Evolutionary conservation across 2,329 filamentous ascomycete genomes (phyloP).

Genomic region (Claviceps paspali): DNA sequence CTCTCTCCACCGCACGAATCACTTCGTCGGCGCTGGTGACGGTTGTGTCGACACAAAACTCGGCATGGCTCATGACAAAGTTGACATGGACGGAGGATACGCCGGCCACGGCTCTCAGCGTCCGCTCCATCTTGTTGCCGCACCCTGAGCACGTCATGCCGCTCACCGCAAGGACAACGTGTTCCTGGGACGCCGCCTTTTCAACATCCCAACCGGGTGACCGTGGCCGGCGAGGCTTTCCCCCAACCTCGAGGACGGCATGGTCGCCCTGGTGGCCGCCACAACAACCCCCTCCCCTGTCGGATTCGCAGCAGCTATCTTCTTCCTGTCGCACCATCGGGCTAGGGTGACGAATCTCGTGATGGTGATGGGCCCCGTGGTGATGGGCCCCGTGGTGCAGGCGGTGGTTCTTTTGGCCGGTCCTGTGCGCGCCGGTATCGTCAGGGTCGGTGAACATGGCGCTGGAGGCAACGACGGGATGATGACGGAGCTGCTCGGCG

Average conservation of each 20-base stretch:
- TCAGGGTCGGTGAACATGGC: neutral
- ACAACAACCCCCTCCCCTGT: conserved; percentile 6
- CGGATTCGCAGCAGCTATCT: conserved; percentile 2
- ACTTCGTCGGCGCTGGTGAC: conserved; percentile 13
- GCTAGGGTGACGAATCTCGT: conserved; percentile 10
- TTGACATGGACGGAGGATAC: conserved; percentile 20
- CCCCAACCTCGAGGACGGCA: neutral
- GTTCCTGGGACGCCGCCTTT: conserved; percentile 12
- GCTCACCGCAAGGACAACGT: conserved; percentile 14
- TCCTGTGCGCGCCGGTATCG: neutral
- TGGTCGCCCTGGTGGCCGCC: conserved; percentile 5
- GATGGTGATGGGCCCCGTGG: conserved; percentile 12
- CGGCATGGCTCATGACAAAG: conserved; percentile 22
- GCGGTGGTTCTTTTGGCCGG: conserved; percentile 4
- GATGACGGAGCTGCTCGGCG: conserved; percentile 5
- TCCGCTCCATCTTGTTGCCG: conserved; percentile 18
- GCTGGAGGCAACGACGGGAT: neutral
- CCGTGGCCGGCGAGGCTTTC: neutral
- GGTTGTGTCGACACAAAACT: conserved; percentile 16
- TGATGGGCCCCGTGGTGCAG: conserved; percentile 2
- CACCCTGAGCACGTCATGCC: conserved; percentile 24
- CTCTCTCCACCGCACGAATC: conserved; percentile 12
- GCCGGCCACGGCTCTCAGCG: conserved; percentile 13
- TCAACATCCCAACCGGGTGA: conserved; percentile 11
- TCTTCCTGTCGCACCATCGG: conserved; percentile 7